A percentile compares a stretch with the other conserved stretches of the same genome.
Conservation (phyloP, 768 basidiomycete species). For the Tricholoma matsutake region DNA sequence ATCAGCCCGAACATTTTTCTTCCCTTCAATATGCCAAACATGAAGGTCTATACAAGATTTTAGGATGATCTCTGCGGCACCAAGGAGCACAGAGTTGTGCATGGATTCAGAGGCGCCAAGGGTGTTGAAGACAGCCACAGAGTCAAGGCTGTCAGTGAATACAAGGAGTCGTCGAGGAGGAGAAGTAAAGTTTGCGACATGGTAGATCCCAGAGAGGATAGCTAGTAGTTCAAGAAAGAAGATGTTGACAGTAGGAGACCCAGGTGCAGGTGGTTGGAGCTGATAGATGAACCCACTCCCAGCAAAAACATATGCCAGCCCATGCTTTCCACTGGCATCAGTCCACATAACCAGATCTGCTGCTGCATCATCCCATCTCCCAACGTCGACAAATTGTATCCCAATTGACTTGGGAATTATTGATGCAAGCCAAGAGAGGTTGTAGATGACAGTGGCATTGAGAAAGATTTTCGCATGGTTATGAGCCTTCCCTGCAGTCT, state of each 20-base stretch:
- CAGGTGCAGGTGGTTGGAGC: background rate
- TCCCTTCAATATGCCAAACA: no score
- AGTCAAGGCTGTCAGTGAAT: conserved; percentile 41
- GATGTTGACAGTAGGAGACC: background rate
- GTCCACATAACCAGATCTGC: conserved; percentile 2
- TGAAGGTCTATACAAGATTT: conserved; percentile 13
- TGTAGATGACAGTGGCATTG: background rate
- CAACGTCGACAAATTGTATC: background rate
- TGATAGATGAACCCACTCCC: background rate
- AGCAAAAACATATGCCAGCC: background rate
- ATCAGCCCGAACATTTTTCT: no score
- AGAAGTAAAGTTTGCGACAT: conserved; percentile 1
- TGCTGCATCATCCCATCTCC: background rate
- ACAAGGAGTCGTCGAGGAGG: conserved; percentile 10
- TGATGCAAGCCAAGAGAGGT: background rate
- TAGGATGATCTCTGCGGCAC: conserved; percentile 6
- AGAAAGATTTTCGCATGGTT: background rate
- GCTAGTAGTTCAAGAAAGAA: conserved; percentile 8
- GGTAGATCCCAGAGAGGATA: conserved; percentile 2
- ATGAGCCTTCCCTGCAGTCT: background rate
- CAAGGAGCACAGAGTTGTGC: background rate
- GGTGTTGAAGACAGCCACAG: conserved; percentile 26
- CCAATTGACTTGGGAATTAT: background rate
- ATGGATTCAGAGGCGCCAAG: conserved; percentile 7
- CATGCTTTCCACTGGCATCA: background rate